These are phyloP conservation scores for Candida silvicultrix DNA, from an alignment of 805 yeast genomes.

Conservation along the genomic window DNA sequence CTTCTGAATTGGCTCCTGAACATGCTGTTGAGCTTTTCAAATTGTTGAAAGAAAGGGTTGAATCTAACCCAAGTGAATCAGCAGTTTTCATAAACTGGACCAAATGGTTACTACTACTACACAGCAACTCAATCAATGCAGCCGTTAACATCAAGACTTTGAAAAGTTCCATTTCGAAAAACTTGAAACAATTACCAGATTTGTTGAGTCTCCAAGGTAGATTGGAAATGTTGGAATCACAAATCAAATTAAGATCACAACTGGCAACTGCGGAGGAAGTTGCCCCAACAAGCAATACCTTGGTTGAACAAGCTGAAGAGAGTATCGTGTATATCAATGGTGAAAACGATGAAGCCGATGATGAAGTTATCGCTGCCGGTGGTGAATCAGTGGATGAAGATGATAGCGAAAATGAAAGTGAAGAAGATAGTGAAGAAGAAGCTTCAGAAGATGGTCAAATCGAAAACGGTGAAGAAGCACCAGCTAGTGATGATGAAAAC, in stretches of 20 bases:
- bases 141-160: constrained; percentile 40
- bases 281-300: constrained; percentile 23
- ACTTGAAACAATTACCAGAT: constrained; percentile 53
- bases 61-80: constrained; percentile 38
- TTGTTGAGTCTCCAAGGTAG: constrained; percentile 83
- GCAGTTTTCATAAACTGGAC: constrained; percentile 53
- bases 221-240: constrained; percentile 68
- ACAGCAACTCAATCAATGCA: constrained; percentile 38
- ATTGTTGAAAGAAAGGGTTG: constrained; percentile 37
- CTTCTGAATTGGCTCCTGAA: constrained; percentile 33
- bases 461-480: constrained; percentile 33
- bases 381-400: constrained; percentile 35
- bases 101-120: constrained; percentile 68
- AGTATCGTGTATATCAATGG: constrained; percentile 32
- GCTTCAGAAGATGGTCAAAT: too few species aligned
- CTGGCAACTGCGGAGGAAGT: constrained; percentile 31
- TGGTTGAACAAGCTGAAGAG: constrained; percentile 26
- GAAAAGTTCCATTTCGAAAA: constrained; percentile 49
- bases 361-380: constrained; percentile 26
- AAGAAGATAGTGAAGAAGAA: constrained; percentile 32
- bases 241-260: constrained; percentile 61
- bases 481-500: constrained; percentile 9
- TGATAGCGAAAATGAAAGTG: constrained; percentile 28
- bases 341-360: constrained; percentile 38
- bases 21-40: constrained; percentile 39